Evolutionary conservation across 345 rosid genomes (phyloP).

Genomic region (Mallotus nudiflorus): DNA sequence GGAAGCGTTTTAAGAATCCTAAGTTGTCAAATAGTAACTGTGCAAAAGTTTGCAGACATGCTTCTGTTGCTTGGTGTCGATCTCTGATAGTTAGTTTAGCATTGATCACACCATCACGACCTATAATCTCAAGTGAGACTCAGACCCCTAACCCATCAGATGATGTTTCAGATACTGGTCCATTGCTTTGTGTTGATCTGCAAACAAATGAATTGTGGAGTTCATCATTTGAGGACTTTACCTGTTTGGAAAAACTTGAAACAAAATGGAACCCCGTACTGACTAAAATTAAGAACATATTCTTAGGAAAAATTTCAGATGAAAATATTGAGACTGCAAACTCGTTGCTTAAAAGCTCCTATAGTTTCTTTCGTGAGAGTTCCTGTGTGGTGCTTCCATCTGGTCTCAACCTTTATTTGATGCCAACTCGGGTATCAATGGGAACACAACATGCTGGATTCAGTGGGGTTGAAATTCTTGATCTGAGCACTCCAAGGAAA

Average conservation of each 20-base stretch:
- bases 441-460: conserved; percentile 46
- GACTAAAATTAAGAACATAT: conserved; percentile 60
- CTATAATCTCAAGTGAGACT: conserved; percentile 45
- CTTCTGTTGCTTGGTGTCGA: conserved; percentile 93
- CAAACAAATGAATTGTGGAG: conserved; percentile 65
- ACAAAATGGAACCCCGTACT: conserved; percentile 69
- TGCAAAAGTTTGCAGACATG: conserved; percentile 88
- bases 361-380: conserved; percentile 85
- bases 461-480: conserved; percentile 78
- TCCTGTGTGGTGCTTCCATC: conserved; percentile 60
- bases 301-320: conserved; percentile 58
- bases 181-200: conserved; percentile 70
- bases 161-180: conserved; percentile 46
- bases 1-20: conserved; percentile 92
- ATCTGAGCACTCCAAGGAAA: conserved; percentile 87
- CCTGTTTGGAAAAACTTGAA: conserved; percentile 53
- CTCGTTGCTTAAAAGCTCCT: conserved; percentile 68
- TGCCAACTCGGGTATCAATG: conserved; percentile 47
- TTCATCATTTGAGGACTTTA: conserved; percentile 62
- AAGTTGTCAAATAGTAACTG: conserved; percentile 74
- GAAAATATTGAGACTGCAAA: conserved; percentile 70
- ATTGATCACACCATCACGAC: conserved; percentile 59
- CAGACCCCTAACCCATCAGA: conserved; percentile 39
- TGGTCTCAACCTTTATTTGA: conserved; percentile 62
- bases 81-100: conserved; percentile 73